Conservation (phyloP, 371 early-diverging fungal genomes). For the Rhizopus microsporus region DNA sequence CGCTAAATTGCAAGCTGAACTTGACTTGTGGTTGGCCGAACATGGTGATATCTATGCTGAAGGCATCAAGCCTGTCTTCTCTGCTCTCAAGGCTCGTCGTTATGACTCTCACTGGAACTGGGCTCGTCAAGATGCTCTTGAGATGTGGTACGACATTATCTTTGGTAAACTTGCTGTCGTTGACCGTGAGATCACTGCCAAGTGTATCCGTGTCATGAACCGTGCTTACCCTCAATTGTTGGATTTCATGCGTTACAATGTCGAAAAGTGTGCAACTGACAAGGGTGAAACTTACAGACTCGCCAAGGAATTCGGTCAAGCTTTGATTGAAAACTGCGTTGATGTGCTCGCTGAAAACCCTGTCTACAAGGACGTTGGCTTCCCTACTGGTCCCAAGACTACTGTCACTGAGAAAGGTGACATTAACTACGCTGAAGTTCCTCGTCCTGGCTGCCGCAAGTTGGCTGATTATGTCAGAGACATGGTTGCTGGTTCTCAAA, state of each 20-base stretch:
- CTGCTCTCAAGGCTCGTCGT: constrained; percentile 80
- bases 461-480: constrained; percentile 71
- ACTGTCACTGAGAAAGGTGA: constrained; percentile 78
- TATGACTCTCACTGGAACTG: constrained; percentile 98
- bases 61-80: constrained; percentile 87
- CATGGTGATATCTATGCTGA: constrained; percentile 88
- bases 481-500: constrained; percentile 71
- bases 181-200: constrained; percentile 92
- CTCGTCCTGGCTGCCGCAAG: constrained; percentile 67
- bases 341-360: constrained; percentile 77
- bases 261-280: constrained; percentile 71
- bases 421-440: constrained; percentile 81
- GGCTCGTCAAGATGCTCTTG: constrained; percentile 92
- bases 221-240: constrained; percentile 81
- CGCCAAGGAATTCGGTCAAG: constrained; percentile 79
- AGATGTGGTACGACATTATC: constrained; percentile 90
- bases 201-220: constrained; percentile 92
- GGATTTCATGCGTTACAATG: constrained; percentile 85
- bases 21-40: constrained; percentile 89
- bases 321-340: constrained; percentile 87
- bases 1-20: constrained; percentile 75
- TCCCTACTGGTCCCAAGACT: constrained; percentile 85
- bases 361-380: constrained; percentile 81
- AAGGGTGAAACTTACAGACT: constrained; percentile 83
- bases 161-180: constrained; percentile 88